phyloP scores from a whole-genome alignment of 2,329 filamentous ascomycete genomes.

The Diaporthe longicolla region DNA sequence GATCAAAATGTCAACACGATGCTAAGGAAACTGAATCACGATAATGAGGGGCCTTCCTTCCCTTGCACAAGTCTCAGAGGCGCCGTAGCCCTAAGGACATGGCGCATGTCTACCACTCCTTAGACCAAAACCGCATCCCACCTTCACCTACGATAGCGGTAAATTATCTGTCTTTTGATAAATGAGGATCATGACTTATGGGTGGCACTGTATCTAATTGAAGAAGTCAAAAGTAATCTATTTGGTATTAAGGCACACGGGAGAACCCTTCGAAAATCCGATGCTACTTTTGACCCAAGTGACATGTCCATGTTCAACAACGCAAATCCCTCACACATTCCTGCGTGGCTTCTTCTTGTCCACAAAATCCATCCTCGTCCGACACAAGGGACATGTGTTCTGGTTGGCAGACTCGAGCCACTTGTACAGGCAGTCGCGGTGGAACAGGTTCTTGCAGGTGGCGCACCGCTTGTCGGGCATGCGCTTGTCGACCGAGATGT shows the following conservation, averaged over 20 bases:
- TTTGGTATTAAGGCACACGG: neutral
- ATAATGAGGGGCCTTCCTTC: neutral
- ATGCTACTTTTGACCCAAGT: neutral
- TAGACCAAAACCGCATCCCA: neutral
- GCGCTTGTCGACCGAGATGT: conserved; percentile 89
- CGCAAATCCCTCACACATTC: neutral
- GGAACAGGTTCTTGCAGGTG: conserved; percentile 96
- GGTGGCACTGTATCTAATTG: neutral
- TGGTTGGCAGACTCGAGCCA: conserved; percentile 97
- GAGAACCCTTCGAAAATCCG: neutral
- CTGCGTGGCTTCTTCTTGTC: conserved; percentile 42
- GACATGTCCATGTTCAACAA: neutral
- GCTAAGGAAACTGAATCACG: no score
- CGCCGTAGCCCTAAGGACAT: no score
- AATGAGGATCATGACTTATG: neutral
- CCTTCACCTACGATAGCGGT: neutral
- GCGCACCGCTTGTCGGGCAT: conserved; percentile 92
- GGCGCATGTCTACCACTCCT: neutral
- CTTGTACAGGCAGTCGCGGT: conserved; percentile 90
- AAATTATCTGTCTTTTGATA: neutral
- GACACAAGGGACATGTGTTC: conserved; percentile 91
- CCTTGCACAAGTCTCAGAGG: neutral
- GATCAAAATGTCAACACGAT: neutral
- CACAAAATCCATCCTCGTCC: conserved; percentile 83
- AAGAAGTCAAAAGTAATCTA: conserved; percentile 4